A percentile compares a stretch with the other conserved stretches of the same genome.
phyloP scores from a whole-genome alignment of 495 filamentous ascomycete genomes.

The Penicillium steckii region DNA sequence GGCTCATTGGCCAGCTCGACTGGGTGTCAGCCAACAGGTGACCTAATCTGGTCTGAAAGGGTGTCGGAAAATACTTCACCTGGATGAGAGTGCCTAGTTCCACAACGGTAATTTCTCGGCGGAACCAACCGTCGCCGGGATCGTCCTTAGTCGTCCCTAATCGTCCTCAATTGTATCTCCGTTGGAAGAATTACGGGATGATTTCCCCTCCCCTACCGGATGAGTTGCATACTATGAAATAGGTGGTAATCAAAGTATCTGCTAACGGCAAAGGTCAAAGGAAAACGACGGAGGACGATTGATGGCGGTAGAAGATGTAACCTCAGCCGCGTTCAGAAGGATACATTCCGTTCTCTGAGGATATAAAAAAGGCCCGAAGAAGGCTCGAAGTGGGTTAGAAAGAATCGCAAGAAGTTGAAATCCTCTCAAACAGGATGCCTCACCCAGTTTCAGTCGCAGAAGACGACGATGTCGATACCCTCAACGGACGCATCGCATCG shows the following conservation, averaged over 20 bases:
- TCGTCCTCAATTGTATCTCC: neutral
- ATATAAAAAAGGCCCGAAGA: slow-evolving; percentile 2
- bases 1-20: neutral
- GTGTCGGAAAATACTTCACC: slow-evolving; percentile 2
- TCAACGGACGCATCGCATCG: slow-evolving; percentile 4
- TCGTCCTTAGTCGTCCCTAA: slow-evolving; percentile 1
- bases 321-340: slow-evolving; percentile 2
- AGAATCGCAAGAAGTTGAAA: slow-evolving; percentile 4
- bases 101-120: slow-evolving; percentile 2
- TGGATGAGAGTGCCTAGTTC: slow-evolving; percentile 1
- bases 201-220: slow-evolving; percentile 1
- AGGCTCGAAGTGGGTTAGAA: slow-evolving; percentile 1
- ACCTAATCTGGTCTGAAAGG: slow-evolving; percentile 1
- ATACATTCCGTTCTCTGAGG: slow-evolving; percentile 3
- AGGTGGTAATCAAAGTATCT: slow-evolving; percentile 2
- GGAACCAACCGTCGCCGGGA: neutral
- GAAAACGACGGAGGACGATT: slow-evolving; percentile 2
- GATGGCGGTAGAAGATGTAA: slow-evolving; percentile 3
- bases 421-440: slow-evolving; percentile 1
- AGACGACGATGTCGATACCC: slow-evolving; percentile 3
- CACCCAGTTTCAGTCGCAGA: neutral
- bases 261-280: slow-evolving; percentile 3
- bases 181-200: neutral
- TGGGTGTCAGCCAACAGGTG: slow-evolving; percentile 1
- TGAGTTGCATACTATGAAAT: slow-evolving; percentile 4